Evolutionary conservation across 2,329 filamentous ascomycete genomes (phyloP).

Genomic region (Exophiala spinifera): DNA sequence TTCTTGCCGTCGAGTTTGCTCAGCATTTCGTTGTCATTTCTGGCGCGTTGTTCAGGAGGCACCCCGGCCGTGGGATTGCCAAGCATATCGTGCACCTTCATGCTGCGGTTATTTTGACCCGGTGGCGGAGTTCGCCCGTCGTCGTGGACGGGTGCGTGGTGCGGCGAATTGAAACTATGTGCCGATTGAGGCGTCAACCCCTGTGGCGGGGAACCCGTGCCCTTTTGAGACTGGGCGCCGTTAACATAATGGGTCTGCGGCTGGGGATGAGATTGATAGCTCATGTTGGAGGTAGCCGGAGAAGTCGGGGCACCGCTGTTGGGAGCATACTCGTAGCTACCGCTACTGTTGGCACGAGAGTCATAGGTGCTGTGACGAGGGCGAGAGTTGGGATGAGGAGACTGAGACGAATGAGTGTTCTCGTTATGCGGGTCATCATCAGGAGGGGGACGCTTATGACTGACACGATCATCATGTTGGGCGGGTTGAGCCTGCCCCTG

Average conservation of each 20-base stretch:
- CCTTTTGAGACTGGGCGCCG: constrained; percentile 26
- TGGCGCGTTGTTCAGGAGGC: constrained; percentile 36
- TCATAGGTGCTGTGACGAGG: constrained; percentile 39
- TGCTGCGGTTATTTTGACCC: constrained; percentile 36
- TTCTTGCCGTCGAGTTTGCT: constrained; percentile 34
- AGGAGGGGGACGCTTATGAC: constrained; percentile 34
- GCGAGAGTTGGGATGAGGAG: constrained; percentile 37
- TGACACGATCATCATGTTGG: constrained; percentile 47
- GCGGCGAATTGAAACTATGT: constrained; percentile 45
- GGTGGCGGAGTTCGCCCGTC: constrained; percentile 41
- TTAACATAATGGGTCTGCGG: constrained; percentile 41
- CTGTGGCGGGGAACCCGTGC: constrained; percentile 26
- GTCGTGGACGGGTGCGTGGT: constrained; percentile 31
- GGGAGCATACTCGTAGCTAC: constrained; percentile 47
- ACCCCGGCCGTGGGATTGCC: constrained; percentile 32
- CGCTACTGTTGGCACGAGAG: constrained; percentile 36
- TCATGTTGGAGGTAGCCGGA: constrained; percentile 42
- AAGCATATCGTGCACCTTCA: constrained; percentile 50
- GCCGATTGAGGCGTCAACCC: constrained; percentile 40
- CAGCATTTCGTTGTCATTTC: constrained; percentile 51
- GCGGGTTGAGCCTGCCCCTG: constrained; percentile 38
- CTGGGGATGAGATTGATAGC: constrained; percentile 41
- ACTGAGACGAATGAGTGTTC: constrained; percentile 33
- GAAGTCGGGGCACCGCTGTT: constrained; percentile 48
- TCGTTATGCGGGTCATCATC: constrained; percentile 31